Evolutionary conservation across 192 early-diverging fungal species (phyloP), one percentile per base, ranked within the genome.

Genomic region (Coemansia sp.): DNA sequence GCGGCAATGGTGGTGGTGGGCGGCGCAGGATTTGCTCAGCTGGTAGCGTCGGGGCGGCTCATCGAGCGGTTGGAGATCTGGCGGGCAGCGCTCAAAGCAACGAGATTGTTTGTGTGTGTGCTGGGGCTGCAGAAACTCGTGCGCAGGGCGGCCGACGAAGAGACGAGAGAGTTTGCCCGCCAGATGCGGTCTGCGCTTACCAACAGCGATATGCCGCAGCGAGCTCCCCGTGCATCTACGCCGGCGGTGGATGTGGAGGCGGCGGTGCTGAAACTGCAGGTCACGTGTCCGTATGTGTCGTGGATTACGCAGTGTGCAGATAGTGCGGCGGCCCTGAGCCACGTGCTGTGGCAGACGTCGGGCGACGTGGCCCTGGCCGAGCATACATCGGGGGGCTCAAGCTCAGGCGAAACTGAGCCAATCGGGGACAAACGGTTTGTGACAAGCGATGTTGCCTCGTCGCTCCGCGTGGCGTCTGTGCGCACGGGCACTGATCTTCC

Each of bases 231-330:
- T 32, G 23, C 27, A 14, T 29, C n/a, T 22, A 22, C 22, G 54
- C 13, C n/a, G 62, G 41, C 41, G 12, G 68, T 61, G 22, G 53
- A 50, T 0, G 58, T 72, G 12, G 71, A 79, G 12, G 60, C 57
- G 52, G 63, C 61, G 4, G 24, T 79, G 32, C 45, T 79, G 52
- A 41, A 41, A 22, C 16, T 68, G 38, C 76, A 79, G 59, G 14
- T 79, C 52, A 41, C 68, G 23, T 66, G 61, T 22, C 71, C 71
- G 50, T 74, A 66, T 67, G 26, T 57, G 4, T 27, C 51, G 26
- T 79, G 76, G 76, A 48, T 73, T 41, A 67, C 61, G 38, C 75
- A 70, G 37, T 79, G 76, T 54, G 16, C 56, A 3, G 68, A 69
- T 11, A 29, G 23, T 2, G 49, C 61, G 3, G 39, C 27, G 26